Percentiles rank a stretch among this genome's conserved stretches.
These are phyloP conservation scores for Populus nigra DNA, from an alignment of 345 rosid genomes.

Conservation along the genomic window DNA sequence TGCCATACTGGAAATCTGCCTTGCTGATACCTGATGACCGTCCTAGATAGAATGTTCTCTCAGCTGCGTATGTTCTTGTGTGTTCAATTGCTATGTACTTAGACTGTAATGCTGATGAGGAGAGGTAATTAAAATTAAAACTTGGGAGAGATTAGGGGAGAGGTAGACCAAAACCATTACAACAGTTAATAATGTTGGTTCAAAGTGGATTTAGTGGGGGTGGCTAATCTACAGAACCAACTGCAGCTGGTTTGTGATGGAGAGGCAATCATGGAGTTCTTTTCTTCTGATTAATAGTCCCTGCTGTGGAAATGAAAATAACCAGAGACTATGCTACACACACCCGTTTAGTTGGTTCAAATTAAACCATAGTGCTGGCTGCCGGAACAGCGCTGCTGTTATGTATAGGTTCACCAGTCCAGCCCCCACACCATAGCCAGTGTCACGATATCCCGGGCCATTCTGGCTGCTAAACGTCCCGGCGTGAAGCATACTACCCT, in stretches of 20 bases:
- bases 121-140: neutral
- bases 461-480: constrained; percentile 65
- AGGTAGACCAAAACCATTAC: neutral
- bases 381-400: constrained; percentile 27
- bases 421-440: constrained; percentile 40
- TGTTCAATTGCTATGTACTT: neutral
- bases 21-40: neutral
- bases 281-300: neutral
- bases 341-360: neutral
- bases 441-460: constrained; percentile 78
- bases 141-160: neutral
- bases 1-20: neutral
- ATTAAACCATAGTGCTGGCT: constrained; percentile 30
- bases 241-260: neutral
- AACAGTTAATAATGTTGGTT: neutral
- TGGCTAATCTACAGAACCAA: neutral
- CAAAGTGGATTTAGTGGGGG: neutral
- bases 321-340: neutral
- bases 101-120: neutral
- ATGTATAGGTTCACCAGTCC: constrained; percentile 27
- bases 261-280: too few species aligned
- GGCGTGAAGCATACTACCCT: constrained; percentile 63
- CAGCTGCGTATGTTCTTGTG: neutral
- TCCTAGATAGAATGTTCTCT: neutral
- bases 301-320: too few species aligned